Base-by-base conservation (phyloP, 1,284 basidiomycete genomes). In the Sporisorium exsertum region DNA sequence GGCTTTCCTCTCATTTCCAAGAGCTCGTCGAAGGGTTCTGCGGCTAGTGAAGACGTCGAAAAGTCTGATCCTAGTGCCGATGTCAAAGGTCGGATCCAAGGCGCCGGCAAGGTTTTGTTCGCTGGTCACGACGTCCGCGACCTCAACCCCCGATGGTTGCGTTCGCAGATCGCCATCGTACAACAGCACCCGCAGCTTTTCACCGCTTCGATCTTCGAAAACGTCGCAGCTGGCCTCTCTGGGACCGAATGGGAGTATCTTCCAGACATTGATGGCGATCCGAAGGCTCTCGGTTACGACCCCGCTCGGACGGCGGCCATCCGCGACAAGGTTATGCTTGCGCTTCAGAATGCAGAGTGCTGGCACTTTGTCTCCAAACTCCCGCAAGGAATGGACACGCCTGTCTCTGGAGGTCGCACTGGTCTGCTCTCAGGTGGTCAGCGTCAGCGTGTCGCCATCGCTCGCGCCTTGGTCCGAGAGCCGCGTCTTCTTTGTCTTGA, bases 81-180 rank as follows among this genome's bases (percentile, higher is more conserved):
- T 27, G 58, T 47, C 33, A 69, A 67, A 33, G 69, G 49, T 26
- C 61, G 62, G 2, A 72, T 81, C 16, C 52, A 66, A 37, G 81
- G 81, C 26, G 29, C 52, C 6, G 84, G 84, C 8, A 62, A 46
- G 2, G 83, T 87, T 5, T 64, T 74, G 3, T 83, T 86, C 33
- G 83, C 79, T 4, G 85, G 81, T 5, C 71, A 79, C 20, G 85
- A 87, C 60, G 51, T 87, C 20, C 78, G 84, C 40, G 76, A 83
- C 12, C 73, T 86, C 64, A 87, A 87, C 58, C 66, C 86, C n/a
- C 76, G 80, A 18, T 87, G 86, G 84, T 77, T 87, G 18, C 83
- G 87, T 12, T 85, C 84, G 13, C 86, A 87, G 60, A 81, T 88
- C 49, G 85, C 86, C 22, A 85, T 87, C 13, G 87, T 87, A n/a